phyloP scores from a whole-genome alignment of 192 early-diverging fungal genomes.

The Umbelopsis ramanniana region DNA sequence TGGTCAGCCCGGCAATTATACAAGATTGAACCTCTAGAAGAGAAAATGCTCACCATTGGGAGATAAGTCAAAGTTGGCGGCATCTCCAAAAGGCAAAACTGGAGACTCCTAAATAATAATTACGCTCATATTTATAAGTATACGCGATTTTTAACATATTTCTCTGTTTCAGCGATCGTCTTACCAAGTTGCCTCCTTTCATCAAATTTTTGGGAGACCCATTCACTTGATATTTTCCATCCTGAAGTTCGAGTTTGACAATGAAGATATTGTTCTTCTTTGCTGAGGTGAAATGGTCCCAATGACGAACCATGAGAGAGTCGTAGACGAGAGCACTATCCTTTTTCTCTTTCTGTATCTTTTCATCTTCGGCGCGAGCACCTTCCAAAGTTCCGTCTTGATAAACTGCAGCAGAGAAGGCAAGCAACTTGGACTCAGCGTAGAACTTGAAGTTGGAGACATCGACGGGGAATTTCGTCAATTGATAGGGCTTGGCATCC shows the following conservation, averaged over 20 bases:
- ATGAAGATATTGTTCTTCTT: conserved; percentile 69
- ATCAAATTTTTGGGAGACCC: conserved; percentile 58
- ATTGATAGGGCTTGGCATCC: conserved; percentile 38
- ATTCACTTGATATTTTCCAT: conserved; percentile 48
- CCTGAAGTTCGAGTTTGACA: conserved; percentile 42
- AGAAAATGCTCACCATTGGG: conserved; percentile 52
- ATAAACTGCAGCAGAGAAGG: conserved; percentile 75
- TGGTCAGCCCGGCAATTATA: not conserved
- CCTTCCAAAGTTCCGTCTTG: conserved; percentile 57
- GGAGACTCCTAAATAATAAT: conserved; percentile 39
- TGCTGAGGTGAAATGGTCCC: conserved; percentile 69
- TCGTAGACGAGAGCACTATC: conserved; percentile 70
- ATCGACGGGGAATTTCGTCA: conserved; percentile 60
- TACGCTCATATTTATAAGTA: not conserved
- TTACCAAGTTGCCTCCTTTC: conserved; percentile 49
- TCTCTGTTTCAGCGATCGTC: not conserved
- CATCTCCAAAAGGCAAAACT: conserved; percentile 61
- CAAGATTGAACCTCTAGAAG: not conserved
- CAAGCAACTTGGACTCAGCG: conserved; percentile 50
- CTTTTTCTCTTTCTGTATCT: conserved; percentile 42
- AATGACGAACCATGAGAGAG: conserved; percentile 81
- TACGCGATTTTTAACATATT: not conserved
- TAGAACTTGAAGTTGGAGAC: conserved; percentile 64
- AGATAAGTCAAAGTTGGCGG: conserved; percentile 65
- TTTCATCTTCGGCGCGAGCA: conserved; percentile 55